Conservation (phyloP, 139 green algal genomes). For the Chlamydomonas incerta region DNA sequence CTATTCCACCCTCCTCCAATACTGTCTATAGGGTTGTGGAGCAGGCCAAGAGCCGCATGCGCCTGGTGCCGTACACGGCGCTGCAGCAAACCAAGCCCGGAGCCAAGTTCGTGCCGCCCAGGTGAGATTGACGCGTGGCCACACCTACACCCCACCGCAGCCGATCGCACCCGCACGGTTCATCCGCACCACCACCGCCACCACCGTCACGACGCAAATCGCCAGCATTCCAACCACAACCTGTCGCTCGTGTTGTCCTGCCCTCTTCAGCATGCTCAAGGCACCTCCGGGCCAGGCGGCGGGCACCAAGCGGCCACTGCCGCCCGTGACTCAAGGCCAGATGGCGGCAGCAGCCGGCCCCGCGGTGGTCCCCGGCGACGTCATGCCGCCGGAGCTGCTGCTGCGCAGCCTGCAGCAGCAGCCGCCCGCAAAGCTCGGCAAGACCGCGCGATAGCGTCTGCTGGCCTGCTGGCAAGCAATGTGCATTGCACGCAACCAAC, state of each 20-base stretch:
- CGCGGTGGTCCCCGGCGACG: background rate
- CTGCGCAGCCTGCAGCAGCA: background rate
- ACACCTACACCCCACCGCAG: background rate
- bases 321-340: background rate
- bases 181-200: too few relatives aligned
- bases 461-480: too few relatives aligned
- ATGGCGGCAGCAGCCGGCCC: background rate
- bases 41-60: constrained; percentile 20
- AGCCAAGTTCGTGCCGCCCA: background rate
- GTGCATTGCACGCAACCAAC: too few relatives aligned
- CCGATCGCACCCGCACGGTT: too few relatives aligned
- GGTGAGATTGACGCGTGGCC: background rate
- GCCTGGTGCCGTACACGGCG: constrained; percentile 8
- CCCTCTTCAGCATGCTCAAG: constrained; percentile 6
- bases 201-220: too few relatives aligned
- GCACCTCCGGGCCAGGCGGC: background rate
- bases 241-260: background rate
- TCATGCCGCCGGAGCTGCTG: constrained; percentile 7
- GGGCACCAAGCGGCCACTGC: constrained; percentile 5
- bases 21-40: constrained; percentile 15
- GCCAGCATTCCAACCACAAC: too few relatives aligned
- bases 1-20: background rate
- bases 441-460: background rate
- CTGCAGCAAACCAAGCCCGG: constrained; percentile 7
- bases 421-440: background rate